phyloP scores from a whole-genome alignment of 768 basidiomycete species.

The Amylocystis lapponica region DNA sequence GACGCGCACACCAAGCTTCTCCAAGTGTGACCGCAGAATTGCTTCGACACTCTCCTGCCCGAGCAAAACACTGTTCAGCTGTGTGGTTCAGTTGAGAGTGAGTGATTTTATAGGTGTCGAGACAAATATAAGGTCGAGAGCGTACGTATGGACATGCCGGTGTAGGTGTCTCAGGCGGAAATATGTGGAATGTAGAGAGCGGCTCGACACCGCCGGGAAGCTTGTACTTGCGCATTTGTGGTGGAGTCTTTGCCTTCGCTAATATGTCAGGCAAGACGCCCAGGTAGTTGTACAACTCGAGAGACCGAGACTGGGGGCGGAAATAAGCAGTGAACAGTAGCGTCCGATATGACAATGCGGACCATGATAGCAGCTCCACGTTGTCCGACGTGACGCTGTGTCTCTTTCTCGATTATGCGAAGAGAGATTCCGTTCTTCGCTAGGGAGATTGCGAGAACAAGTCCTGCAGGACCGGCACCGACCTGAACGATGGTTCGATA shows the following conservation, averaged over 20 bases:
- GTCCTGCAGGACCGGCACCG: constrained; percentile 16
- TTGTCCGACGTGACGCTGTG: constrained; percentile 14
- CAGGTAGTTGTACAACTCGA: constrained; percentile 14
- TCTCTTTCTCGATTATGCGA: constrained; percentile 15
- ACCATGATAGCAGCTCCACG: constrained; percentile 16
- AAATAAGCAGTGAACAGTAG: constrained; percentile 4
- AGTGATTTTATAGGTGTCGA: no score
- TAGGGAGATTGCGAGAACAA: constrained; percentile 13
- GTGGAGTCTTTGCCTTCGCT: constrained; percentile 2
- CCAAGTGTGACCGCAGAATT: constrained; percentile 26
- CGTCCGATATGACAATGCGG: background rate
- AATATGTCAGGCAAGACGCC: constrained; percentile 13
- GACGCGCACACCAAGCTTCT: constrained; percentile 23
- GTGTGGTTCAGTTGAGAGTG: background rate
- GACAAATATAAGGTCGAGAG: no score
- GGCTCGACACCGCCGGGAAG: constrained; percentile 12
- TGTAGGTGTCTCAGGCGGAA: background rate
- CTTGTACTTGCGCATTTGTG: constrained; percentile 12
- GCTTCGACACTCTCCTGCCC: constrained; percentile 21
- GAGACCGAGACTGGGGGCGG: constrained; percentile 12
- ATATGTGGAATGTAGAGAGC: constrained; percentile 3
- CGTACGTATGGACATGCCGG: constrained; percentile 16
- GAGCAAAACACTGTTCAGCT: background rate
- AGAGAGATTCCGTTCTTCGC: constrained; percentile 16
- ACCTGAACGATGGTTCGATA: constrained; percentile 14